These are phyloP conservation scores for Copromyces sp. DNA, from an alignment of 495 filamentous ascomycete genomes.

Conservation along the genomic window DNA sequence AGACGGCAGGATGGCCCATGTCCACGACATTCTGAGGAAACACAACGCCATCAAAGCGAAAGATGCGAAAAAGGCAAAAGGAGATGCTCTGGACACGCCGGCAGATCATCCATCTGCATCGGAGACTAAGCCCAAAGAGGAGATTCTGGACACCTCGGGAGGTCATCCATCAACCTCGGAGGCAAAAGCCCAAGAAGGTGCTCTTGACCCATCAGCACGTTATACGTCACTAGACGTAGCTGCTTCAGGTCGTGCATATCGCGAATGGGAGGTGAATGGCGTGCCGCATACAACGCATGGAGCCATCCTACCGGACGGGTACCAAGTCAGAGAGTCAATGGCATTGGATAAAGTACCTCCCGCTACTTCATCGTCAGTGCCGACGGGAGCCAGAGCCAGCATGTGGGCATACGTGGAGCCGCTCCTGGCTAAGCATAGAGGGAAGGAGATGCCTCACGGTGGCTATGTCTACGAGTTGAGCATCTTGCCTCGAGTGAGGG, in stretches of 20 bases:
- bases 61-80: background rate
- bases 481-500: constrained; percentile 12
- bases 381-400: background rate
- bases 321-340: background rate
- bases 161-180: constrained; percentile 1
- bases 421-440: constrained; percentile 11
- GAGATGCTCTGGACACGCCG: background rate
- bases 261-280: constrained; percentile 7
- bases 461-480: constrained; percentile 11
- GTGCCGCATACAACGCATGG: background rate
- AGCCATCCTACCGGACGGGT: constrained; percentile 15
- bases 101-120: background rate
- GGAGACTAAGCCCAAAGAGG: background rate
- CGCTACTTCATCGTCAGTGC: background rate
- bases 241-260: constrained; percentile 16
- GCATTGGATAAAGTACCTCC: background rate
- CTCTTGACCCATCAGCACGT: background rate
- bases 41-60: constrained; percentile 3
- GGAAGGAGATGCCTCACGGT: background rate
- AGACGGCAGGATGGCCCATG: constrained; percentile 14
- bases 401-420: constrained; percentile 16
- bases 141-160: background rate
- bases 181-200: background rate
- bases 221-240: constrained; percentile 12
- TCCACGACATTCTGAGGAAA: constrained; percentile 2